Base-by-base conservation (phyloP, 495 filamentous ascomycete species). In the Penicillium herquei region DNA sequence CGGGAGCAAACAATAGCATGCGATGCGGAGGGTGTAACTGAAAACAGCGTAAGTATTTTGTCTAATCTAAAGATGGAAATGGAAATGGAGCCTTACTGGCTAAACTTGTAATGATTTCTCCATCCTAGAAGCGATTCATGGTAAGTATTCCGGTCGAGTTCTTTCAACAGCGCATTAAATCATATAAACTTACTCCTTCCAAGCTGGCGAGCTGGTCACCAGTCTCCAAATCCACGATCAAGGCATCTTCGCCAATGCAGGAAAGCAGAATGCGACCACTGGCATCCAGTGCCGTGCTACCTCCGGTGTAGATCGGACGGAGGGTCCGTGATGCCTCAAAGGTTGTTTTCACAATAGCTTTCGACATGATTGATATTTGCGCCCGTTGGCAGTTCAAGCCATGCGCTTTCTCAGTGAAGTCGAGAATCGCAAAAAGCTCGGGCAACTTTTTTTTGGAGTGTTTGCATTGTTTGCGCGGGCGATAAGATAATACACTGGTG, bases 301-400 rank as follows among this genome's bases (percentile, higher is more conserved):
- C 94, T 52, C 94, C 93, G 31, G 92, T 95, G 70, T 93, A 96
- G 42, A 97, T 91, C 35, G 94, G 95, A 61, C 91, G 90, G 42
- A 99, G 90, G 21, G 88, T 85, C 55, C 86, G 83, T 57, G 77
- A 78, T 51, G 87, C 81, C 69, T 92, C 88, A 68, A 96, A 99
- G 39, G 95, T 95, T 21, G 92, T 97, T 78, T 90, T 87, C 49
- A 79, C 69, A 52, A 70, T 69, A 57, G 68, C 68, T 70, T 78
- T 71, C 40, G 78, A 76, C 78, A 80, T 81, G 57, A 62, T 63
- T 66, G 47, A 61, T 34, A 58, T 51, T 52, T 45, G 49, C 59
- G 63, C 62, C 52, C 62, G 55, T 62, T 44, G 53, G 55, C 57
- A 45, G 40, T 55, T 47, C 47, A 62, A 54, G 52, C 55, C 55